Evolutionary conservation across 2,329 filamentous ascomycete species (phyloP), one percentile per base, ranked within the genome.

Genomic region (Calonectria hawksworthii): DNA sequence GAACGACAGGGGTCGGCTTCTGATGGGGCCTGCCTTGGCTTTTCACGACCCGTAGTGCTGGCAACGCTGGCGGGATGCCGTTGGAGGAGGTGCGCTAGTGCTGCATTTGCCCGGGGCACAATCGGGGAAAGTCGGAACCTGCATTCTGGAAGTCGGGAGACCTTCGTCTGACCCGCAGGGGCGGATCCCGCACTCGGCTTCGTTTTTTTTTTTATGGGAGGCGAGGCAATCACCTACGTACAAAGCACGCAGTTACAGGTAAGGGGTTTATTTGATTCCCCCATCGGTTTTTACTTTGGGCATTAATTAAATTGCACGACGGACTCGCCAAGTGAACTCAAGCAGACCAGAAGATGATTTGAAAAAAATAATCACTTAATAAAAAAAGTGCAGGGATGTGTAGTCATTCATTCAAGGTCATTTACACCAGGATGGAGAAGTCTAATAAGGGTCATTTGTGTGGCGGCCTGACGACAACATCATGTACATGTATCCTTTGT

Each of bases 101-200:
- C 73, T 73, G 74, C 69, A 64, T 73, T 69, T 51, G 72, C 68
- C 52, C 69, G 72, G 68, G 56, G 50, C 52, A 56, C 61, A 28
- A 36, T 79, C 79, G 79, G 79, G 77, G 67, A 77, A 80, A 78
- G 74, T 78, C 79, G 79, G 79, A 80, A 79, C 68, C 32, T 76
- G 71, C 75, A 65, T 78, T 80, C 72, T 78, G 74, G 73, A 76
- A 78, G 73, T 78, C 78, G 77, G 78, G 77, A 77, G 76, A 77
- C 75, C 68, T 78, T 80, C 72, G 74, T 76, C 76, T 77, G 78
- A 79, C 78, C 66, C 38, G 74, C 71, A 63, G 66, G 41, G 36
- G 69, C 63, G 64, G 65, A 67, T 66, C 67, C 61, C 63, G 56
- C 56, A 38, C 64, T 66, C 30, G 34, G 47, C 21, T 30, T 30